Evolutionary conservation across 305 asterid species (phyloP), one percentile per base, ranked within the genome.

Genomic region (Rubia peregrina): DNA sequence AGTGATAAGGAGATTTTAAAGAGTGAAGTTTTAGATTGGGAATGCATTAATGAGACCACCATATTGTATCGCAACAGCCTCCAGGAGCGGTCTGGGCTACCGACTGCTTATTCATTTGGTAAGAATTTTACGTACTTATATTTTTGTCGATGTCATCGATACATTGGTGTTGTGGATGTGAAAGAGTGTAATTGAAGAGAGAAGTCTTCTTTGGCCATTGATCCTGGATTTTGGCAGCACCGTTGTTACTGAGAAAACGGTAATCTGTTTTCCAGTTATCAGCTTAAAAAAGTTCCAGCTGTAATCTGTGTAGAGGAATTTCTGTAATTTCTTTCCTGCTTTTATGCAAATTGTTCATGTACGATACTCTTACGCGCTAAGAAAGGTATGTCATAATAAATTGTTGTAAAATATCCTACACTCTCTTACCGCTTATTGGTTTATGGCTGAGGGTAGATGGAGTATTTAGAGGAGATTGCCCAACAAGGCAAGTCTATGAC

Each of bases 11-110:
- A 94, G 89, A 82, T 85, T 57, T 68, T 81, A 16, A 82, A 77
- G 76, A 80, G 79, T 62, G 99, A 94, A 73, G 97, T 89, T 75
- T 83, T 86, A 3, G 99, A 94, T 67, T 94, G 99, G 99, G 98
- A 94, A 79, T 94, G 99, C 86, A 89, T 94, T 74, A 90, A 94
- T 65, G 83, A 95, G 6, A 85, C 91, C 77, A 87, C 97, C 72
- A 82, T 91, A 81, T 83, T 94, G 86, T 94, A 88, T 81, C 81
- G 96, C 78, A 87, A 95, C 80, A 90, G 96, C 84, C 95, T 91
- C 60, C 96, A 85, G 82, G 99, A 95, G 81, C 83, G 97, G 72
- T 88, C 99, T 71, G 95, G 95, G 64, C 87, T 88, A 60, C 99
- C 98, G 2, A 84, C 92, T 16, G 91, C 88, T 55, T 91, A 89